Evolutionary conservation across 176 grass and related monocot species (phyloP), one percentile per base, ranked within the genome.

Genomic region (Thalia dealbata): DNA sequence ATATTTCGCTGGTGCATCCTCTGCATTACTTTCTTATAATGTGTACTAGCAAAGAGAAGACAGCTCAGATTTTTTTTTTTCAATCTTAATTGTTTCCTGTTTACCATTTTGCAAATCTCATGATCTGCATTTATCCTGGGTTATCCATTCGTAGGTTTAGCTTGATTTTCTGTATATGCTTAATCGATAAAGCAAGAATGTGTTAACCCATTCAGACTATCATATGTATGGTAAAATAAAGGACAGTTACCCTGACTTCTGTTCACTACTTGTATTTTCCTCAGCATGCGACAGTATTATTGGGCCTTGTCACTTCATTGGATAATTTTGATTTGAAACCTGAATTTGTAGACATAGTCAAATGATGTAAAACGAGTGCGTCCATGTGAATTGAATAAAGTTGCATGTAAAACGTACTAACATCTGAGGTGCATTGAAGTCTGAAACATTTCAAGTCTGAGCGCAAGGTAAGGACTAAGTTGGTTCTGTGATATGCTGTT

Each of bases 11-110:
- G 25, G 18, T 67, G 25, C 30, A 42, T 68, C 18, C 65, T 30
- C 43, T 68, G 65, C 65, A 68, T 68, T 32, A 23, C 65, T 68
- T 68, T 68, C 30, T n/a, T n/a, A 43, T 23, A 22, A n/a, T 68
- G 5, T 68, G 65, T 43, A 43, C 25, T 63, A 14, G 24, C 61
- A 28, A 30, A 63, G 26, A 58, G 21, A 58, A 58, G 19, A 1
- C 54, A 58, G 24, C 3, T 28, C 14, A 63, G 12, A 14, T 14
- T 63, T 63, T 63, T 63, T 63, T 63, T 8, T 63, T 63, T 63
- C 25, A 1, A 16, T 12, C n/a, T 26, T 29, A 28, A 63, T 28
- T 6, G 25, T 28, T 25, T 63, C 1, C 22, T 23, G 1, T 63
- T 13, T 28, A 5, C 8, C 27, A 8, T 63, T 63, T 29, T 28